phyloP scores from a whole-genome alignment of 164 flowering plant genomes.

The Vitis rotundifolia region DNA sequence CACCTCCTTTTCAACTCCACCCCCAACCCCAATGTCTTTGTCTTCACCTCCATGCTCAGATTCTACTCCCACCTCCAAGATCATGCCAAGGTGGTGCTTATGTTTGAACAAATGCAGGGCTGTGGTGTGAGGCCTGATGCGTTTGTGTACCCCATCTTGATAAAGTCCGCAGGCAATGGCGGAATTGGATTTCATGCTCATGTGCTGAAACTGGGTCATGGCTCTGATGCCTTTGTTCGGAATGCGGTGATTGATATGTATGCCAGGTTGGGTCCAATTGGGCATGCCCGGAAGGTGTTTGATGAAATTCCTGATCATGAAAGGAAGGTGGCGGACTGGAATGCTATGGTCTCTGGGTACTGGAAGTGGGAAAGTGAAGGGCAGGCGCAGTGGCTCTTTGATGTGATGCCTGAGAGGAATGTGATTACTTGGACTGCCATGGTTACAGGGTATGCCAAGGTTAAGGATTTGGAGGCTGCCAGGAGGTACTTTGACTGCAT shows the following conservation, averaged over 20 bases:
- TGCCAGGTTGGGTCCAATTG: conserved; percentile 40
- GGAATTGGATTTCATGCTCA: conserved; percentile 34
- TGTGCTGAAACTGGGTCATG: conserved; percentile 38
- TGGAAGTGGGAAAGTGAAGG: conserved; percentile 56
- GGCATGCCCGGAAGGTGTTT: conserved; percentile 47
- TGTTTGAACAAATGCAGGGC: conserved; percentile 32
- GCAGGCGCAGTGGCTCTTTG: conserved; percentile 50
- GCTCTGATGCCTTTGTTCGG: conserved; percentile 34
- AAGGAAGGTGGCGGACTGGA: conserved; percentile 56
- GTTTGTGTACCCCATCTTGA: conserved; percentile 33
- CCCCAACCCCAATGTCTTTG: conserved; percentile 18
- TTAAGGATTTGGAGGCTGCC: conserved; percentile 51
- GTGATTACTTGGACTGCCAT: conserved; percentile 81
- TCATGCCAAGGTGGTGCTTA: conserved; percentile 17
- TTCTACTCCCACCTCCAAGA: conserved; percentile 14
- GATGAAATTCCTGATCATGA: conserved; percentile 52
- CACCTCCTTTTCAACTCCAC: conserved; percentile 22
- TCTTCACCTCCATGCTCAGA: conserved; percentile 24
- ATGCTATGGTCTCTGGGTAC: conserved; percentile 64
- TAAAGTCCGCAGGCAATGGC: conserved; percentile 32
- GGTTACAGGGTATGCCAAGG: conserved; percentile 63
- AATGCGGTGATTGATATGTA: conserved; percentile 56
- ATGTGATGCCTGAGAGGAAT: conserved; percentile 57
- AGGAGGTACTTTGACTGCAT: conserved; percentile 52
- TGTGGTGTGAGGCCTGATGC: conserved; percentile 15